Conservation (phyloP, 495 filamentous ascomycete species). For the Hyaloscypha bicolor region DNA sequence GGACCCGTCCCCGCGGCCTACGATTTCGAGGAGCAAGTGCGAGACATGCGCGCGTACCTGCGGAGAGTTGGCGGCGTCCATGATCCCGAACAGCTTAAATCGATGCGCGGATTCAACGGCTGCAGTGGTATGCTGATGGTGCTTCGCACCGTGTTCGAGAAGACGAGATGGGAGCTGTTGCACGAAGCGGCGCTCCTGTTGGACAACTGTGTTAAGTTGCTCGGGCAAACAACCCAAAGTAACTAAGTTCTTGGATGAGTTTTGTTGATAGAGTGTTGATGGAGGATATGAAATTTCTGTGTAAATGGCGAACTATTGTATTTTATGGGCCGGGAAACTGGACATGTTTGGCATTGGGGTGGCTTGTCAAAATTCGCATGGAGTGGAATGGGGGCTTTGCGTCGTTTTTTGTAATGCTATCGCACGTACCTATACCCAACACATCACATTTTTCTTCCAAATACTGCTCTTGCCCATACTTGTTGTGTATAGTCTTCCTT, state of each 20-base stretch:
- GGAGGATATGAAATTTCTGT: background rate
- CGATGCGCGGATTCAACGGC: slow-evolving; percentile 74
- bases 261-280: background rate
- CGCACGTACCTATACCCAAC: slow-evolving; percentile 4
- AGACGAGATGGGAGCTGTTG: slow-evolving; percentile 88
- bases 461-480: no score
- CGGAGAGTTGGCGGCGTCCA: slow-evolving; percentile 69
- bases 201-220: slow-evolving; percentile 69
- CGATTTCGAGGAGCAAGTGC: slow-evolving; percentile 65
- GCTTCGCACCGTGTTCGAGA: slow-evolving; percentile 76
- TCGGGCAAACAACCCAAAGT: slow-evolving; percentile 15
- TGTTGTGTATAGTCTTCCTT: no score
- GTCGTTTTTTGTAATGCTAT: slow-evolving; percentile 9
- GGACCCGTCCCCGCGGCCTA: slow-evolving; percentile 51
- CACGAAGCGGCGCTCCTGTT: slow-evolving; percentile 82
- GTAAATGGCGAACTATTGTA: slow-evolving; percentile 10
- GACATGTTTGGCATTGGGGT: background rate
- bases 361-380: slow-evolving; percentile 1
- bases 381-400: background rate
- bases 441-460: background rate
- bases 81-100: slow-evolving; percentile 80
- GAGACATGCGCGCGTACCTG: slow-evolving; percentile 81
- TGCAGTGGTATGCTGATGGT: slow-evolving; percentile 84
- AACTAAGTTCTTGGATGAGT: background rate
- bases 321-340: slow-evolving; percentile 18